Conservation (phyloP, 768 basidiomycete genomes). For the Sutorius australiensis region DNA sequence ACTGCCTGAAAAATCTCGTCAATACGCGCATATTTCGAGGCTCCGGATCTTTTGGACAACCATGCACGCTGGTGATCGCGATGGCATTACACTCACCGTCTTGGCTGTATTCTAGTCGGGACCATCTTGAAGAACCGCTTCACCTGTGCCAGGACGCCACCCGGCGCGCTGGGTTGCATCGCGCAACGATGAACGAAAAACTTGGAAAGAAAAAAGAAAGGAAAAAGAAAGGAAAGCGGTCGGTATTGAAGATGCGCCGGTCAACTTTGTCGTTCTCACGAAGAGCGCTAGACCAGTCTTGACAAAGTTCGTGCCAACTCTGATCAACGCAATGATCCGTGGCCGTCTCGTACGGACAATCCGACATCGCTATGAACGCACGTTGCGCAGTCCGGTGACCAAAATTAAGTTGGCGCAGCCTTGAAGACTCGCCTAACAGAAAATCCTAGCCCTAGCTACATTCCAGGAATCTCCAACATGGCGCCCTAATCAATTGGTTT, state of each 20-base stretch:
- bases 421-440: too few species aligned
- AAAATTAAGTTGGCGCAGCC: too few species aligned
- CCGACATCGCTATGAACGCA: too few species aligned
- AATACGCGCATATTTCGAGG: neutral
- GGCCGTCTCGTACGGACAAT: too few species aligned
- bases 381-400: too few species aligned
- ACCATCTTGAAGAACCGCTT: slow-evolving; percentile 14
- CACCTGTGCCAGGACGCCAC: slow-evolving; percentile 17
- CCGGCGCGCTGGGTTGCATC: slow-evolving; percentile 14
- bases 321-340: too few species aligned
- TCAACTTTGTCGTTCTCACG: slow-evolving; percentile 5
- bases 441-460: too few species aligned
- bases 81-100: slow-evolving; percentile 14
- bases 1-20: slow-evolving; percentile 12
- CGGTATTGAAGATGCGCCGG: neutral
- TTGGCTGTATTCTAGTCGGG: slow-evolving; percentile 17
- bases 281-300: neutral
- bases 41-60: neutral
- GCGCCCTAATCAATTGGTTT: neutral
- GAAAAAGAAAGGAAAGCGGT: neutral
- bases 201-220: neutral
- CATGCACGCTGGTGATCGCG: neutral
- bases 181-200: neutral
- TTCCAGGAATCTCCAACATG: too few species aligned
- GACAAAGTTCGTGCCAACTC: neutral